Evolutionary conservation across 805 yeast species (phyloP).

Genomic region (Teunomyces stri): DNA sequence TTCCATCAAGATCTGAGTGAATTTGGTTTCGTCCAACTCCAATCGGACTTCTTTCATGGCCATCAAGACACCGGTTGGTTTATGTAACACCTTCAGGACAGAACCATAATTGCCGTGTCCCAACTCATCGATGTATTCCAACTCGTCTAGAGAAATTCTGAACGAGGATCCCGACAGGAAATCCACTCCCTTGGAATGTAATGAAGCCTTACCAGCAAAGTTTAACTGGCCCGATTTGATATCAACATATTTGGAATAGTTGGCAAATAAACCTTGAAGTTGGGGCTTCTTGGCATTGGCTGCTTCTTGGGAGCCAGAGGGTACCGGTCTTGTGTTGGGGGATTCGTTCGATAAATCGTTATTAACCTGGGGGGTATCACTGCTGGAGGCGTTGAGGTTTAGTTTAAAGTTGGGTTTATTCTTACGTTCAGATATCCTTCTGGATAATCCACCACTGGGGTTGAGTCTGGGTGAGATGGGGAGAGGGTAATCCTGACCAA

Average conservation of each 20-base stretch:
- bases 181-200: constrained; percentile 89
- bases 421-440: constrained; percentile 38
- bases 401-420: constrained; percentile 40
- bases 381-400: constrained; percentile 22
- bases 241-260: constrained; percentile 84
- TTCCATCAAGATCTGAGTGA: constrained; percentile 94
- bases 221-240: constrained; percentile 88
- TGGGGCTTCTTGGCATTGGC: constrained; percentile 24
- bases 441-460: constrained; percentile 34
- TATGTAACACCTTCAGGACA: constrained; percentile 88
- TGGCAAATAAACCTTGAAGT: constrained; percentile 68
- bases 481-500: not conserved
- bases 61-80: constrained; percentile 89
- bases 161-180: constrained; percentile 87
- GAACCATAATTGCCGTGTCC: constrained; percentile 98
- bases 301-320: not conserved
- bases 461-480: constrained; percentile 11
- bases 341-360: not conserved
- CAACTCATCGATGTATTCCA: constrained; percentile 78
- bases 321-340: not conserved
- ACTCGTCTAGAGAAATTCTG: constrained; percentile 79
- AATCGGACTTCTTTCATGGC: constrained; percentile 96
- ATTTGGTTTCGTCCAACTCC: constrained; percentile 90
- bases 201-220: constrained; percentile 89
- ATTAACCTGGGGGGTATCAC: constrained; percentile 10